phyloP scores from a whole-genome alignment of 768 basidiomycete genomes.

The Amanita exitialis region DNA sequence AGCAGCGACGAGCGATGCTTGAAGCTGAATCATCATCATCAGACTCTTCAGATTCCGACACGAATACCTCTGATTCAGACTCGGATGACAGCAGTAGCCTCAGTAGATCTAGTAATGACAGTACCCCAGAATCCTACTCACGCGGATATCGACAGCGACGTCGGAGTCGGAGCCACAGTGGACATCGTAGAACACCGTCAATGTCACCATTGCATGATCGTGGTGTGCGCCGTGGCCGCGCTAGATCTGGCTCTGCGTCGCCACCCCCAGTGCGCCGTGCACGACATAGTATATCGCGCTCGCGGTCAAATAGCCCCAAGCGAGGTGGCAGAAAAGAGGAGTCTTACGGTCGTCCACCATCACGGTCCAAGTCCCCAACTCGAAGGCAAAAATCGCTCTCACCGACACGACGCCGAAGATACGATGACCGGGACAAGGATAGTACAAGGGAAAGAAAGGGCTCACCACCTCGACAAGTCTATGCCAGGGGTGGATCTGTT shows the following conservation, averaged over 20 bases:
- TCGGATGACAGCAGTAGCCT: conserved; percentile 17
- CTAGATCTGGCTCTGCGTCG: conserved; percentile 4
- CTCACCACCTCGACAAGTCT: neutral
- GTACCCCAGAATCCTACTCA: conserved; percentile 14
- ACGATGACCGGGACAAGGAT: neutral
- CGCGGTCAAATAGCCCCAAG: neutral
- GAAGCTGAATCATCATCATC: conserved; percentile 49
- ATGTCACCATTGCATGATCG: conserved; percentile 15
- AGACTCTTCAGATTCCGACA: conserved; percentile 29
- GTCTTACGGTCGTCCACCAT: conserved; percentile 6
- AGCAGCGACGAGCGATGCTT: conserved; percentile 82
- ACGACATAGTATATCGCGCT: conserved; percentile 1
- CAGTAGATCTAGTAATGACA: conserved; percentile 20
- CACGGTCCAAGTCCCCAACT: conserved; percentile 9
- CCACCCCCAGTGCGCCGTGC: conserved; percentile 15
- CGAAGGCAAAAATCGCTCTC: conserved; percentile 9
- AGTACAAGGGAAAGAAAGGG: neutral
- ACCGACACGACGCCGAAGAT: conserved; percentile 15
- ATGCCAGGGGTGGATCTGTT: neutral
- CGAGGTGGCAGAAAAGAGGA: conserved; percentile 3
- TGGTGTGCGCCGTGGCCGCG: conserved; percentile 10
- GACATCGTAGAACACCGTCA: conserved; percentile 16
- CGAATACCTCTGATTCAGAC: conserved; percentile 26
- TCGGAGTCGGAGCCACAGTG: conserved; percentile 12
- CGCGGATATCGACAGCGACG: conserved; percentile 13